Evolutionary conservation across 257 asterid species (phyloP).

Genomic region (Coffea canephora): DNA sequence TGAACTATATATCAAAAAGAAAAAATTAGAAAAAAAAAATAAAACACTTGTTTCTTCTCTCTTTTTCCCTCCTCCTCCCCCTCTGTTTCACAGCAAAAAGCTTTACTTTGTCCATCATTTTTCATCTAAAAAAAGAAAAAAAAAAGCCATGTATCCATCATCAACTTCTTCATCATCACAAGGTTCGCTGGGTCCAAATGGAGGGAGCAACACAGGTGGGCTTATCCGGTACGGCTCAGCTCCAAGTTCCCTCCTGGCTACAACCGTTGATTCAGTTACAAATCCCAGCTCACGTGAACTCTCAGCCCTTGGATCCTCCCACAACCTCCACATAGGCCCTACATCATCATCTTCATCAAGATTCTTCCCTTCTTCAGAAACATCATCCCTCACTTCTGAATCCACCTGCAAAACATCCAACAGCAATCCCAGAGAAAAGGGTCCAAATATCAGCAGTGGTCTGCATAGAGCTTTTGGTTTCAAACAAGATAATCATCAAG

Average conservation of each 20-base stretch:
- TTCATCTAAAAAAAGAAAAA: not conserved
- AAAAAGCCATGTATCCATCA: slow-evolving; percentile 54
- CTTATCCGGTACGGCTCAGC: slow-evolving; percentile 75
- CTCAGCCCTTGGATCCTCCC: slow-evolving; percentile 31
- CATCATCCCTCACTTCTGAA: slow-evolving; percentile 22
- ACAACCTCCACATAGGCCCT: slow-evolving; percentile 25
- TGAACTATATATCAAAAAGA: not conserved
- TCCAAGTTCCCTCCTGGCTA: slow-evolving; percentile 53
- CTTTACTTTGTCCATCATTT: not conserved
- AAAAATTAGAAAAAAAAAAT: not conserved
- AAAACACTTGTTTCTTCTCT: slow-evolving; percentile 1
- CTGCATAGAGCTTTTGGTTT: slow-evolving; percentile 42
- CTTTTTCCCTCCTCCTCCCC: not conserved
- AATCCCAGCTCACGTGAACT: slow-evolving; percentile 36
- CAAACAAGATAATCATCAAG: slow-evolving; percentile 6
- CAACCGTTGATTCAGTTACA: slow-evolving; percentile 54
- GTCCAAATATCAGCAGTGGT: slow-evolving; percentile 19
- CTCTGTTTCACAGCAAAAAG: slow-evolving; percentile 4
- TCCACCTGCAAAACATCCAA: slow-evolving; percentile 14
- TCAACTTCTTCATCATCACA: slow-evolving; percentile 71
- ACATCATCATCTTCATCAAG: slow-evolving; percentile 14
- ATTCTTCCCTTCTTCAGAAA: slow-evolving; percentile 42
- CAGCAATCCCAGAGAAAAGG: slow-evolving; percentile 4
- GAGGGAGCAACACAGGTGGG: slow-evolving; percentile 22
- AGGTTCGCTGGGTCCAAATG: slow-evolving; percentile 40